Base-by-base conservation (phyloP, 169 alveolate species). In the Plasmodium gonderi region DNA sequence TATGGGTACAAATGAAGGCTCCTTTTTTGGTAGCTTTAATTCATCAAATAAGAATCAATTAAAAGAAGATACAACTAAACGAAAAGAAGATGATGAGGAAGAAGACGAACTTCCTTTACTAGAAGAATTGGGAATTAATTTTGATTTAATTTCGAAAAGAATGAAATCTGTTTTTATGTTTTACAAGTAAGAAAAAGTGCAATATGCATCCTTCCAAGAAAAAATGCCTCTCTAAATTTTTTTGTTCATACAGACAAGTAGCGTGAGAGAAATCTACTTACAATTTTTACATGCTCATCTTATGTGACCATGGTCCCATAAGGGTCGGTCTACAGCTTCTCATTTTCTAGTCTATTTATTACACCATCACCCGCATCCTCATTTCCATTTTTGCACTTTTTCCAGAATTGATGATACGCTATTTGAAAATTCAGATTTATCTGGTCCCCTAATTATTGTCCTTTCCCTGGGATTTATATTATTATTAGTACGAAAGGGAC, bases 391-490 rank as follows among this genome's bases (percentile, higher is more conserved):
- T 40, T 0, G 23, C 31, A 14, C 8, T 29, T 67, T 20, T 49
- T 17, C n/a, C 33, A 90, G 90, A 65, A 45, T 80, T 47, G 95
- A 94, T 36, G 82, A 90, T 31, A 38, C 94, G 47, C 40, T 76
- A 51, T 90, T 94, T 51, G 95, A 90, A 54, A 91, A 90, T 72
- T 91, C 96, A n/a, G 98, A 96, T 79, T 92, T 96, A 91, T 91
- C 97, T 14, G 98, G 98, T 0, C 98, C 98, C 12, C 68, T 96
- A 42, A 29, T 95, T 17, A 94, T 94, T 33, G 95, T 93, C 36
- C 90, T 96, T n/a, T 54, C 95, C 17, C 81, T 96, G 64, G 98
- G 98, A n/a, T 87, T 92, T 47, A 67, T 96, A 5, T 89, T 96
- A 33, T 78, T 96, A 64, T 81, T 94, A 45, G 96, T 94, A 92